Evolutionary conservation across 129 eudicot genomes (phyloP).

Genomic region (Chrysanthemum seticuspe): DNA sequence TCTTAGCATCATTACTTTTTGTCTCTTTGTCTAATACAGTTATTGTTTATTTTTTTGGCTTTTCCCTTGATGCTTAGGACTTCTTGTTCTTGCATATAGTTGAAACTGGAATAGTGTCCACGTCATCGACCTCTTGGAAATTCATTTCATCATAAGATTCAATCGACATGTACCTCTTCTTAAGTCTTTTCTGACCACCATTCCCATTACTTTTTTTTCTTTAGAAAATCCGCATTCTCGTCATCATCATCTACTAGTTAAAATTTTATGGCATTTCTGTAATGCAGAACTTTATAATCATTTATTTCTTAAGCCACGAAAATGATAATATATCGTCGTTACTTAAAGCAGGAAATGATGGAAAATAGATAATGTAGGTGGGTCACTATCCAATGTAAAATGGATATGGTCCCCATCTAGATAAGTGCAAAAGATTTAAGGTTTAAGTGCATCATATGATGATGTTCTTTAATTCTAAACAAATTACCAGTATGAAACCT

Average conservation of each 20-base stretch:
- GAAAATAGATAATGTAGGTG: background rate
- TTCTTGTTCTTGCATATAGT: constrained; percentile 36
- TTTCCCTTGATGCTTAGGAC: constrained; percentile 24
- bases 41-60: constrained; percentile 23
- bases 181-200: constrained; percentile 33
- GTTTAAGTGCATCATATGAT: too few relatives aligned
- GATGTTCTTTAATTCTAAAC: too few relatives aligned
- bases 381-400: too few relatives aligned
- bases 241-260: constrained; percentile 29
- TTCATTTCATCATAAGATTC: constrained; percentile 60
- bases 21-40: constrained; percentile 23
- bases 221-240: constrained; percentile 19
- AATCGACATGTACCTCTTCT: constrained; percentile 47
- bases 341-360: constrained; percentile 57
- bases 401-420: too few relatives aligned
- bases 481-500: too few relatives aligned
- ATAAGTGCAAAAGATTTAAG: too few relatives aligned
- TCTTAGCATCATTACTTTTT: constrained; percentile 16
- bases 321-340: constrained; percentile 37
- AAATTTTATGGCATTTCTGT: constrained; percentile 13
- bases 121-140: constrained; percentile 51
- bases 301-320: background rate
- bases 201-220: constrained; percentile 34
- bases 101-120: constrained; percentile 46
- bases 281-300: background rate